Evolutionary conservation across 345 rosid species (phyloP), one percentile per base, ranked within the genome.

Genomic region (Limnanthes douglasii): DNA sequence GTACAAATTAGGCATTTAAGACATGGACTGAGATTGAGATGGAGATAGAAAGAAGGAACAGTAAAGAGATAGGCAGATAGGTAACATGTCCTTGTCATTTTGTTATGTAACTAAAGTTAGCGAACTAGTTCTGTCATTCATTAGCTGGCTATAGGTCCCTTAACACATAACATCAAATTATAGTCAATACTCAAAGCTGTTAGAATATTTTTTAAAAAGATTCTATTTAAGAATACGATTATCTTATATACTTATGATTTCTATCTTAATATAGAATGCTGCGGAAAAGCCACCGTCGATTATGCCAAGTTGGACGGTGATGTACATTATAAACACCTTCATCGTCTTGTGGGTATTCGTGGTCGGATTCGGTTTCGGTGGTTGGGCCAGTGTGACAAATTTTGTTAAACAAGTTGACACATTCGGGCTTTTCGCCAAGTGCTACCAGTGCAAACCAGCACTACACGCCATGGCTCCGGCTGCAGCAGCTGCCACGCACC

Each of bases 341-440:
- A 16, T 85, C 9, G 94, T 73, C 44, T 43, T 70, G 23, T 92
- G 99, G 99, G 73, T 85, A 15, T 15, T 85, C 0, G 67, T 92
- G 4, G 78, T 92, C 1, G 99, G 99, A 3, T 92, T 92, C 2
- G 99, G 96, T 51, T 85, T 85, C 28, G 99, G 99, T 11, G 99
- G 99, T 37, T 92, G 99, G 99, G 99, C 99, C 3, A 92, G 99
- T 64, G 43, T 92, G 34, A 75, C 84, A 60, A 85, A 92, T 53
- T 92, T 92, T 41, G 70, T 92, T 10, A 62, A 39, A 48, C 99
- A 92, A 62, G 73, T 92, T 0, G 86, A 92, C 22, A 66, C 88
- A 0, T 92, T 92, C 39, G 99, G 99, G 11, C 82, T 92, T 23
- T 92, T 92, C 8, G 93, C 99, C 1, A 92, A 78, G 64, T 92